These are phyloP conservation scores for Talaromyces islandicus DNA, from an alignment of 2,329 filamentous ascomycete species.

Conservation along the genomic window DNA sequence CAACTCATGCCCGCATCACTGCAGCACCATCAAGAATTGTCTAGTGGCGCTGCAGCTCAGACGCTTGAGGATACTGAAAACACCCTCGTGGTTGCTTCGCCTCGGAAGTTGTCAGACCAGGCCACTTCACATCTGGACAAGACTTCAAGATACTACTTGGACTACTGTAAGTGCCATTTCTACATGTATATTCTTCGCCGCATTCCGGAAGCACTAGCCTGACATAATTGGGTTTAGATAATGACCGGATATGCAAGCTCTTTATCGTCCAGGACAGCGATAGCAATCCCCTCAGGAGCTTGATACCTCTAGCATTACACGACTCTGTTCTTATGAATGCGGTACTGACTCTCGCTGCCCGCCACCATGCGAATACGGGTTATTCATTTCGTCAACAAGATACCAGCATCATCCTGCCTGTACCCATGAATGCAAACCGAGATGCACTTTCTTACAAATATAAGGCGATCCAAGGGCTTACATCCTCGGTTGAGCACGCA, in stretches of 20 bases:
- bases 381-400: constrained; percentile 17
- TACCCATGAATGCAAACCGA: constrained; percentile 15
- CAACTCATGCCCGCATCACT: not conserved
- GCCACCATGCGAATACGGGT: constrained; percentile 25
- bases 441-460: constrained; percentile 29
- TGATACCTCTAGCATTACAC: constrained; percentile 25
- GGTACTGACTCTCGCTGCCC: constrained; percentile 28
- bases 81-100: not conserved
- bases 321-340: constrained; percentile 25
- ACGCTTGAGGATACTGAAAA: not conserved
- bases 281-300: constrained; percentile 26
- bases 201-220: not conserved
- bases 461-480: constrained; percentile 26
- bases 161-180: constrained; percentile 24
- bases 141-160: constrained; percentile 24
- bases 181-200: not conserved
- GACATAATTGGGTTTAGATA: constrained; percentile 17
- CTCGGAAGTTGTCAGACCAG: not conserved
- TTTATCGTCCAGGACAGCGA: constrained; percentile 31
- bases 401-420: not conserved
- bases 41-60: not conserved
- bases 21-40: not conserved
- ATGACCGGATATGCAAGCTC: constrained; percentile 29
- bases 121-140: not conserved
- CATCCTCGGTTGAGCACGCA: constrained; percentile 14